A percentile compares a stretch with the other conserved stretches of the same genome.
Conservation (phyloP, 1,284 basidiomycete species). For the Apiotrichum sp. region DNA sequence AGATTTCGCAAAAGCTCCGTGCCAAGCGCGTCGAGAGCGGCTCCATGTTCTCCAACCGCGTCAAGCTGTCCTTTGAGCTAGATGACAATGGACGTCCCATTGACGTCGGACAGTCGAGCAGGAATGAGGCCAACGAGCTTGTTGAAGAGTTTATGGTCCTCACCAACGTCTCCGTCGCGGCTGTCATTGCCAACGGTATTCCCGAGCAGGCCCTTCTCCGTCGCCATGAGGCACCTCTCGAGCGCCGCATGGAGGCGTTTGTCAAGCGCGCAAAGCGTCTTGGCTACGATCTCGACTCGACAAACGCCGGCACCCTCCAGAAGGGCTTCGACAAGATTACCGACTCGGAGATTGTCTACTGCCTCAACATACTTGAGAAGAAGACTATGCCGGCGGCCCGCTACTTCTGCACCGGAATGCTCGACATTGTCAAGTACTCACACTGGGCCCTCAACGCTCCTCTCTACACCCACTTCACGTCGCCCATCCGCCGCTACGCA, state of each 20-base stretch:
- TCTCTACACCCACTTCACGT: conserved; percentile 96
- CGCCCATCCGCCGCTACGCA: conserved; percentile 77
- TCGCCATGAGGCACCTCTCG: conserved; percentile 86
- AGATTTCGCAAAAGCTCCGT: conserved; percentile 67
- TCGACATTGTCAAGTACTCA: conserved; percentile 95
- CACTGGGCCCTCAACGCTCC: conserved; percentile 90
- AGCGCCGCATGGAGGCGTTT: conserved; percentile 69
- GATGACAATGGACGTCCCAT: conserved; percentile 75
- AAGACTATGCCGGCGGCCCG: conserved; percentile 86
- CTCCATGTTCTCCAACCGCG: conserved; percentile 66
- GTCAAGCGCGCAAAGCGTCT: conserved; percentile 71
- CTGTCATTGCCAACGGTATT: conserved; percentile 84
- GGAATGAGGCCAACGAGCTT: conserved; percentile 68
- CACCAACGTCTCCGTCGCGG: conserved; percentile 82
- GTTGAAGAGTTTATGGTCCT: conserved; percentile 97
- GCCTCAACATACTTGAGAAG: conserved; percentile 72
- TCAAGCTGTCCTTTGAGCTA: conserved; percentile 69
- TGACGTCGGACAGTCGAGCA: conserved; percentile 65
- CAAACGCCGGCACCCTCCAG: conserved; percentile 76
- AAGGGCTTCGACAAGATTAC: conserved; percentile 68
- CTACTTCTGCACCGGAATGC: conserved; percentile 98
- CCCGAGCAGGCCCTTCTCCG: conserved; percentile 92
- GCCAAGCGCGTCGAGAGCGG: conserved; percentile 72
- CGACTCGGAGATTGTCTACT: conserved; percentile 64
- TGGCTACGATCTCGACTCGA: conserved; percentile 74